These are phyloP conservation scores for Colletotrichum agaves DNA, from an alignment of 2,329 filamentous ascomycete genomes.

Conservation along the genomic window DNA sequence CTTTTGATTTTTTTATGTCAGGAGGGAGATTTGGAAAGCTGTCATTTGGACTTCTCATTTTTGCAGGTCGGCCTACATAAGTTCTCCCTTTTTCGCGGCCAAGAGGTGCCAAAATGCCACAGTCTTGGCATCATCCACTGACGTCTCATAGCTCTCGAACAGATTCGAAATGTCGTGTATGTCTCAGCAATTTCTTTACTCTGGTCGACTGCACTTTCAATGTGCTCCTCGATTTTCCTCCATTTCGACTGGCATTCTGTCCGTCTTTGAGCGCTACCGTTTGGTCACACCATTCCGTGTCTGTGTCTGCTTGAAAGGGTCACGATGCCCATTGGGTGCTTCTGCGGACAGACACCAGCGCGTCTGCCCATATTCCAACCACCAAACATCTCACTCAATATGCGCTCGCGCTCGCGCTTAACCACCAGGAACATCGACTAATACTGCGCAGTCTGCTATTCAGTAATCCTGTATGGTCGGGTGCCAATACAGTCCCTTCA, in stretches of 20 bases:
- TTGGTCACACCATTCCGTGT: background rate
- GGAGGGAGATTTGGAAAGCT: background rate
- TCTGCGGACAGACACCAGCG: slow-evolving; percentile 16
- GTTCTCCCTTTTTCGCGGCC: slow-evolving; percentile 37
- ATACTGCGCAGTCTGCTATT: slow-evolving; percentile 62
- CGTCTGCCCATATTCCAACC: slow-evolving; percentile 17
- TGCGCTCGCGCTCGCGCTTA: slow-evolving; percentile 15
- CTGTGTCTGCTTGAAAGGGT: background rate
- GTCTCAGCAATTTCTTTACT: slow-evolving; percentile 40
- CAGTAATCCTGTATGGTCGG: slow-evolving; percentile 67
- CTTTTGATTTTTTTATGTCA: too few relatives aligned
- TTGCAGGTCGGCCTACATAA: background rate
- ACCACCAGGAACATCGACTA: background rate
- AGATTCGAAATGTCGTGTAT: slow-evolving; percentile 63
- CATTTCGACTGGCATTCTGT: slow-evolving; percentile 19
- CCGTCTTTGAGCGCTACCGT: background rate
- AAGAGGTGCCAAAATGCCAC: slow-evolving; percentile 44
- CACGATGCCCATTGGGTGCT: slow-evolving; percentile 21
- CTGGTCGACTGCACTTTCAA: background rate
- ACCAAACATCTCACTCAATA: slow-evolving; percentile 6
- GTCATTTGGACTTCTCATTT: background rate
- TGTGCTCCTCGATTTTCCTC: slow-evolving; percentile 31
- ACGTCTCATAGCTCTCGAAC: slow-evolving; percentile 56
- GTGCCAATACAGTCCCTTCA: slow-evolving; percentile 60
- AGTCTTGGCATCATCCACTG: slow-evolving; percentile 50